Base-by-base conservation (phyloP, 805 yeast species). In the Soucietia sequanensis region DNA sequence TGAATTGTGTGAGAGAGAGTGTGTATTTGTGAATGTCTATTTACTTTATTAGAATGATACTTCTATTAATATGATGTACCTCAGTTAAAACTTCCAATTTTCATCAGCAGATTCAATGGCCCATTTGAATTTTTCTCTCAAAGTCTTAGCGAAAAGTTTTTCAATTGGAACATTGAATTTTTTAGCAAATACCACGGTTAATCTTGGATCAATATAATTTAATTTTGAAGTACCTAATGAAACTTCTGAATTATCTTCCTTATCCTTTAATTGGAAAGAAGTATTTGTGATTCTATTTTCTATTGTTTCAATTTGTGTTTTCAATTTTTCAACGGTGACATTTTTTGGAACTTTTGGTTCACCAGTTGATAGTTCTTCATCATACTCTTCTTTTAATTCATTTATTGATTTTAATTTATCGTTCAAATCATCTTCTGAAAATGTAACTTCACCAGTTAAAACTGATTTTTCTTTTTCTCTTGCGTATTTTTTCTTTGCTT, bases 101-200 rank as follows among this genome's bases (percentile, higher is more conserved):
- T 78, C 88, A 56, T 84, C 97, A 3, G 81, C 89, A 34, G 90
- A 80, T 58, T 90, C 95, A 34, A 91, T 83, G 20, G 98, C 98
- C 98, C 98, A 91, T 30, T 78, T 81, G 65, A 91, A 91, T 65
- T 91, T 91, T 27, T 90, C 96, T 42, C 97, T 69, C 35, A 91
- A 67, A 0, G 98, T 86, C 64, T 89, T 90, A 9, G 96, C 84
- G 49, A 91, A 89, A 27, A 91, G 69, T 60, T 86, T 90, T 60
- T 91, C 97, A 35, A 91, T 83, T 6, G 98, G 98, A 14, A 91
- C 96, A 35, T 78, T 71, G 55, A 67, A 88, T 60, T 80, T 85
- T 60, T 89, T 90, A 34, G 95, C 76, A 54, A 89, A 91, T 74
- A 85, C 80, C 16, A 88, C 96, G 0, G 95, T 80, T 47, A 91